A percentile compares a stretch with the other conserved stretches of the same genome.
Conservation (phyloP, 2,329 filamentous ascomycete species). For the Capronia epimyces region DNA sequence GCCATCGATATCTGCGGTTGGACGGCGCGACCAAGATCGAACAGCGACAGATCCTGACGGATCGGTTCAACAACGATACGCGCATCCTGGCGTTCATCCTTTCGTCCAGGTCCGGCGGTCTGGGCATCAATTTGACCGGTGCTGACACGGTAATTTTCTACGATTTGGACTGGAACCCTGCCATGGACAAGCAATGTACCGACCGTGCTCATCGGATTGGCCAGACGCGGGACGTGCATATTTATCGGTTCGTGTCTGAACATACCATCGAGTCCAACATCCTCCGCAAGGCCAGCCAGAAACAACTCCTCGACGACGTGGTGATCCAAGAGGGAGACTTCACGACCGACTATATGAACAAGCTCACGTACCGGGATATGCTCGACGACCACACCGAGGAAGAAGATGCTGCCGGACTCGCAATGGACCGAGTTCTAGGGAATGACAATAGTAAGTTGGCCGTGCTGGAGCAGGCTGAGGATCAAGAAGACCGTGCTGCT, state of each 20-base stretch:
- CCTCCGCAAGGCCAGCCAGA: slow-evolving; percentile 90
- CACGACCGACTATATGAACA: slow-evolving; percentile 92
- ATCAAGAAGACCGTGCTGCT: slow-evolving; percentile 83
- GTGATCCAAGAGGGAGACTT: slow-evolving; percentile 98
- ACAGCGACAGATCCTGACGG: slow-evolving; percentile 87
- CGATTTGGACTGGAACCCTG: slow-evolving; percentile 98
- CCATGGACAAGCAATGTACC: slow-evolving; percentile 99
- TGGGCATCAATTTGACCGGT: slow-evolving; percentile 94
- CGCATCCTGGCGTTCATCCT: slow-evolving; percentile 93
- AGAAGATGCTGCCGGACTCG: slow-evolving; percentile 67
- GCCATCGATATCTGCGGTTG: slow-evolving; percentile 90
- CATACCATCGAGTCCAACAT: slow-evolving; percentile 98
- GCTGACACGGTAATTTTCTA: slow-evolving; percentile 99
- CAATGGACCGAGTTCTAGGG: slow-evolving; percentile 80
- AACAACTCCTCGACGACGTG: slow-evolving; percentile 94
- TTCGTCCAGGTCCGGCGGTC: slow-evolving; percentile 85
- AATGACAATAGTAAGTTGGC: slow-evolving; percentile 50
- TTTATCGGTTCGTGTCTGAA: slow-evolving; percentile 88
- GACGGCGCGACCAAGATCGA: slow-evolving; percentile 97
- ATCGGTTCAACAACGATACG: slow-evolving; percentile 91
- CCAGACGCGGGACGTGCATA: slow-evolving; percentile 94
- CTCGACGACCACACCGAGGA: slow-evolving; percentile 46
- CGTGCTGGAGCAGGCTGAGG: slow-evolving; percentile 83
- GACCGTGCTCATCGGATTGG: slow-evolving; percentile 96
- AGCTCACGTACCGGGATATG: slow-evolving; percentile 63